Evolutionary conservation across 257 asterid genomes (phyloP).

Genomic region (Rehmannia glutinosa): DNA sequence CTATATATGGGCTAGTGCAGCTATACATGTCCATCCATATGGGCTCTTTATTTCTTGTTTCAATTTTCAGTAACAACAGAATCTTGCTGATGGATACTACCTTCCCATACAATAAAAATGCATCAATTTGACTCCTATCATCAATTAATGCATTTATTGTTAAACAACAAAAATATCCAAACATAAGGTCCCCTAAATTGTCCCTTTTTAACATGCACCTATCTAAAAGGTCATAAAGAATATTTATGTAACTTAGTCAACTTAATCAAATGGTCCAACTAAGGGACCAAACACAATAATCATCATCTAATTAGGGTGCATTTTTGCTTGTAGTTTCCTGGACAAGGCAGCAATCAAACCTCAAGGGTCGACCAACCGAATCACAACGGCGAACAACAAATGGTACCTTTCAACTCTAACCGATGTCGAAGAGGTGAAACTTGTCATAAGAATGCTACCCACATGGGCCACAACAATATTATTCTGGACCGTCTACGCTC

Average conservation of each 20-base stretch:
- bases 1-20: not conserved
- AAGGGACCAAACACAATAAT: too few species aligned
- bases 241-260: too few species aligned
- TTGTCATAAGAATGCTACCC: slow-evolving; percentile 68
- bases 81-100: not conserved
- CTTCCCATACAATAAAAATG: not conserved
- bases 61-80: not conserved
- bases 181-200: too few species aligned
- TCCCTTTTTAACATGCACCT: too few species aligned
- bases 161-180: not conserved
- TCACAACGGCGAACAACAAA: slow-evolving; percentile 20
- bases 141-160: not conserved
- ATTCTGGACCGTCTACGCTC: slow-evolving; percentile 84
- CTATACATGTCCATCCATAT: not conserved
- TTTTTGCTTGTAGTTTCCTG: slow-evolving; percentile 30
- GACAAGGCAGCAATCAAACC: slow-evolving; percentile 75
- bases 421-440: slow-evolving; percentile 80
- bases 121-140: not conserved
- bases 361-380: not conserved
- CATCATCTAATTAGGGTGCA: too few species aligned
- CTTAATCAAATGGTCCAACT: too few species aligned
- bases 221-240: too few species aligned
- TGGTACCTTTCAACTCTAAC: slow-evolving; percentile 70
- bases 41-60: not conserved
- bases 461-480: slow-evolving; percentile 85